Conservation (phyloP, 129 eudicot genomes). For the Artemisia tridentata region DNA sequence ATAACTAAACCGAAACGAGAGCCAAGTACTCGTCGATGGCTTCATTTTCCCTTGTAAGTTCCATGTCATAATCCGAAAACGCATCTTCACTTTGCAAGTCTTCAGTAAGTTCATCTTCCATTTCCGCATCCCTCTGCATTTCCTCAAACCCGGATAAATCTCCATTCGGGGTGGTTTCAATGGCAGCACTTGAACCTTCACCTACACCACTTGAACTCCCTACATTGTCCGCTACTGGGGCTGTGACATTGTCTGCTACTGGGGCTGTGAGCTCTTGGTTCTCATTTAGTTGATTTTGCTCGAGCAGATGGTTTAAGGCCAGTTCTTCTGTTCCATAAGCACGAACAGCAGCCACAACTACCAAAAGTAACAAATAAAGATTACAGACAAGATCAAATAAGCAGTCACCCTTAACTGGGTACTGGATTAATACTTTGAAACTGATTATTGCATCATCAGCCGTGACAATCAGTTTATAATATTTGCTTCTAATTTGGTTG, state of each 20-base stretch:
- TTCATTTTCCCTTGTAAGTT: constrained; percentile 81
- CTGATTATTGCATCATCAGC: neutral
- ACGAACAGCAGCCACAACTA: constrained; percentile 61
- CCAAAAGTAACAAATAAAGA: constrained; percentile 22
- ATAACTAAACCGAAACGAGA: constrained; percentile 24
- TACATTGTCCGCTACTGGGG: constrained; percentile 13
- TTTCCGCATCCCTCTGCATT: constrained; percentile 64
- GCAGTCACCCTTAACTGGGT: neutral
- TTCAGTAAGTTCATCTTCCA: constrained; percentile 73
- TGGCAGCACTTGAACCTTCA: constrained; percentile 25
- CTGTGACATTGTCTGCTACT: constrained; percentile 20
- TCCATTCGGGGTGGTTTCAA: constrained; percentile 21
- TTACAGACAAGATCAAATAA: neutral
- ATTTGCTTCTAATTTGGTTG: too few species aligned
- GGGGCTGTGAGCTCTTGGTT: constrained; percentile 28
- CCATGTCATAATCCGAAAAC: constrained; percentile 78
- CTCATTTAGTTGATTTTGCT: constrained; percentile 19
- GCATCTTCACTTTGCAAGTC: constrained; percentile 64
- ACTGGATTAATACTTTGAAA: neutral
- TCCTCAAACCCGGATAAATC: constrained; percentile 23
- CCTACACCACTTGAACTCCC: constrained; percentile 32
- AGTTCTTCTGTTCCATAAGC: constrained; percentile 43
- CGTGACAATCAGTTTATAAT: neutral
- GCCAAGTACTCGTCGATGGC: constrained; percentile 82
- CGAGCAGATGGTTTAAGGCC: constrained; percentile 60